Evolutionary conservation across 1,284 basidiomycete species (phyloP), one percentile per base, ranked within the genome.

Genomic region (Sphagnurus paluster): DNA sequence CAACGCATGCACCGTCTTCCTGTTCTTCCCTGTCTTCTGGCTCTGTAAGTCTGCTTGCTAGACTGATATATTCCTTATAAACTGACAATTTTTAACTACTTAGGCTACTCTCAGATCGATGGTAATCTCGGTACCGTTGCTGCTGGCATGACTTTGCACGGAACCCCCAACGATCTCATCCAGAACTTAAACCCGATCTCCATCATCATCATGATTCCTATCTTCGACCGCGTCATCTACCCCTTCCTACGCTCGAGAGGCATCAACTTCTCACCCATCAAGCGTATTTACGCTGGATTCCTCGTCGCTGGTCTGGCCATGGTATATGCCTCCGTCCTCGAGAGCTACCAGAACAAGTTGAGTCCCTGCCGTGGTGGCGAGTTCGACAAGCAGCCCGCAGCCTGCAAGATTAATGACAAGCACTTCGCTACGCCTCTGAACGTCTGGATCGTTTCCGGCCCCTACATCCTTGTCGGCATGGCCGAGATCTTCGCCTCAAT

Each of bases 1-100:
- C 59, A 77, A 77, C 53, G 84, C 84, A n/a, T 87, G 84, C 69
- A 66, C 69, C 41, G 80, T 87, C 36, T 84, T 86, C 67, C 55
- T 76, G 37, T 81, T 79, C 66, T 77, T 74, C 65, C 76, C 77
- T 23, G 61, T 76, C 61, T 80, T 66, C 65, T 80, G 78, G 77
- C 66, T 79, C 7, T 74, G 71, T 69, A 42, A 46, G 68, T 61
- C 13, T 16, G 4, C 11, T 34, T 16, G 6, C 29, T 5, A 11
- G 10, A 7, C 5, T 23, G 20, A 5, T 47, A 34, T 19, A 32
- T 37, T 24, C 25, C 24, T 8, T 34, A 14, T 2, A 19, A 5
- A 7, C 7, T 29, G 19, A 28, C 42, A 17, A 39, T 35, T 34
- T 28, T 11, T 25, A 6, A n/a, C 10, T 39, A 10, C 5, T 26